These are phyloP conservation scores for Aureobasidium lini DNA, from an alignment of 2,329 filamentous ascomycete species.

Conservation along the genomic window DNA sequence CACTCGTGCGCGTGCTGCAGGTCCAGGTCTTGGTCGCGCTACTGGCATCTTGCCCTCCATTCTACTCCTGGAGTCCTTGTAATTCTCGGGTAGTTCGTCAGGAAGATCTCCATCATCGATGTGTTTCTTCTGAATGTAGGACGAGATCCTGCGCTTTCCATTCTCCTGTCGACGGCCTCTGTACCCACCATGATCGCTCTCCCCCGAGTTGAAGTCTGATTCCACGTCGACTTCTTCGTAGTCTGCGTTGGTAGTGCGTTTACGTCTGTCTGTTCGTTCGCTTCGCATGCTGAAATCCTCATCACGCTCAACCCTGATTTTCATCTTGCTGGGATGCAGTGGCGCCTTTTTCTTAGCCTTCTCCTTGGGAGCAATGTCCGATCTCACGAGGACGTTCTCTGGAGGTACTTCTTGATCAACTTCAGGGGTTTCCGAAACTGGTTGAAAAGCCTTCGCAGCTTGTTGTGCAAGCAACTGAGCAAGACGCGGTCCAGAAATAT, in stretches of 20 bases:
- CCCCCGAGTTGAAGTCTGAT: slow-evolving; percentile 26
- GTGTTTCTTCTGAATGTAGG: slow-evolving; percentile 36
- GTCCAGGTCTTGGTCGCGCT: slow-evolving; percentile 18
- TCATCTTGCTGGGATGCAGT: slow-evolving; percentile 26
- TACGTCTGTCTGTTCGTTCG: slow-evolving; percentile 19
- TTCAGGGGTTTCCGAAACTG: neutral
- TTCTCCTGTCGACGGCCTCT: neutral
- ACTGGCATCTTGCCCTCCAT: neutral
- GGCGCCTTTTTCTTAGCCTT: slow-evolving; percentile 17
- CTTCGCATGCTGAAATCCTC: slow-evolving; percentile 30
- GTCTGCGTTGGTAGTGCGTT: slow-evolving; percentile 21
- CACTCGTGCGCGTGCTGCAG: slow-evolving; percentile 7
- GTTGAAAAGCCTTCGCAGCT: slow-evolving; percentile 19
- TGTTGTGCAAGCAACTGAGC: slow-evolving; percentile 29
- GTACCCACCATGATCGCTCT: slow-evolving; percentile 27
- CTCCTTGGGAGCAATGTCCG: slow-evolving; percentile 25
- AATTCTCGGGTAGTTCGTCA: slow-evolving; percentile 36
- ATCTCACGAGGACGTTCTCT: slow-evolving; percentile 23
- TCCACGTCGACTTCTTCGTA: slow-evolving; percentile 42
- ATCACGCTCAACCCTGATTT: slow-evolving; percentile 33
- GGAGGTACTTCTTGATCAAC: slow-evolving; percentile 6
- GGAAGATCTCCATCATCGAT: slow-evolving; percentile 34
- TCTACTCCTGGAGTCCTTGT: slow-evolving; percentile 27
- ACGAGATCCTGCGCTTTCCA: slow-evolving; percentile 25
- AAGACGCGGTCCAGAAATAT: slow-evolving; percentile 30